These are phyloP conservation scores for Podospora didyma DNA, from an alignment of 495 filamentous ascomycete genomes.

Conservation along the genomic window DNA sequence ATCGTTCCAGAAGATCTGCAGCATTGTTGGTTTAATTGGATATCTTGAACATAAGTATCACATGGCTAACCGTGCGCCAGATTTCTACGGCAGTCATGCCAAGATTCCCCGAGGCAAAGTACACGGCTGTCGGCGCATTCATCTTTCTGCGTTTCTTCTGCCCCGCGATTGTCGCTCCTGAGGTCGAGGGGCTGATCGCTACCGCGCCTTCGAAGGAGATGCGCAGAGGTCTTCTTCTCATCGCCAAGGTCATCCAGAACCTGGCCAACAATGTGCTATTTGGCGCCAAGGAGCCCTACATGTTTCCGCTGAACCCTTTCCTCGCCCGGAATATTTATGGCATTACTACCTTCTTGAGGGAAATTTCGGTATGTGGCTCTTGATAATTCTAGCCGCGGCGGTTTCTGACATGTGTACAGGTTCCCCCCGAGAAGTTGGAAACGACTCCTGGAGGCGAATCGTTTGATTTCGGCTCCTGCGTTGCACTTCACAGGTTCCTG, in stretches of 20 bases:
- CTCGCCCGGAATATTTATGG: conserved; percentile 59
- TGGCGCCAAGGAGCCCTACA: conserved; percentile 66
- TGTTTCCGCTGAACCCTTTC: conserved; percentile 64
- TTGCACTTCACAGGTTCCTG: conserved; percentile 60
- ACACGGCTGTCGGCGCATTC: conserved; percentile 65
- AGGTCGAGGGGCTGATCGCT: conserved; percentile 58
- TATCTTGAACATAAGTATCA: conserved; percentile 12
- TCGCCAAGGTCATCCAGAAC: conserved; percentile 66
- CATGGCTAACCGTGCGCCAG: not conserved
- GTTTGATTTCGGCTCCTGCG: conserved; percentile 64
- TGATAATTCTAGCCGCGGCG: not conserved
- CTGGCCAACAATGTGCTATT: conserved; percentile 67
- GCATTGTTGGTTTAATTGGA: conserved; percentile 41
- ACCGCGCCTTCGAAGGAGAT: conserved; percentile 58
- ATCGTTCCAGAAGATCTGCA: conserved; percentile 62
- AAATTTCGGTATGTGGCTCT: conserved; percentile 51
- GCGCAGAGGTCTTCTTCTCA: conserved; percentile 59
- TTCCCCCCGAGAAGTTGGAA: conserved; percentile 35
- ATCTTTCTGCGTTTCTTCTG: conserved; percentile 69
- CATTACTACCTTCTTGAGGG: conserved; percentile 57
- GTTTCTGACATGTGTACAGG: conserved; percentile 16
- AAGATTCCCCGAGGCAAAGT: conserved; percentile 63
- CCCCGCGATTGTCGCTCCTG: conserved; percentile 63
- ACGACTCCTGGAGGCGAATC: conserved; percentile 40
- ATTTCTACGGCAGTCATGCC: conserved; percentile 55